Conservation (phyloP, 768 basidiomycete genomes). For the Pseudohyphozyma bogoriensis region DNA sequence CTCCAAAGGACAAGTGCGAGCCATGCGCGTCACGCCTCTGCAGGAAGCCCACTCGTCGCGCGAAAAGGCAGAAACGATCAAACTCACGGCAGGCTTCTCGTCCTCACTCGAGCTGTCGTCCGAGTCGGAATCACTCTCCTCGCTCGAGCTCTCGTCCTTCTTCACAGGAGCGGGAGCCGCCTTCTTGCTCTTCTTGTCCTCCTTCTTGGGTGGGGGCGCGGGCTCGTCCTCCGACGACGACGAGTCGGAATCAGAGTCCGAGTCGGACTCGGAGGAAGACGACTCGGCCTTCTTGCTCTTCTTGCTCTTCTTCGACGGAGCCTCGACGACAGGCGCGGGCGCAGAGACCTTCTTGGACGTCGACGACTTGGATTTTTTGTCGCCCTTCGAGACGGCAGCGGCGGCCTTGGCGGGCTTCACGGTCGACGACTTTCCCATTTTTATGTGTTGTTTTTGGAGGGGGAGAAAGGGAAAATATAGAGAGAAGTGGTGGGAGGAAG, state of each 20-base stretch:
- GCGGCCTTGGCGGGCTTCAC: slow-evolving; percentile 24
- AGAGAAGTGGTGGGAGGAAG: background rate
- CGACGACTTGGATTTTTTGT: slow-evolving; percentile 25
- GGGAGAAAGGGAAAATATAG: background rate
- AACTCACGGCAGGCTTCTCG: slow-evolving; percentile 29
- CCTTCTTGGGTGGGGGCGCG: slow-evolving; percentile 18
- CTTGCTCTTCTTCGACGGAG: slow-evolving; percentile 11
- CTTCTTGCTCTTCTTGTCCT: slow-evolving; percentile 38
- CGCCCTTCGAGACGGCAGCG: slow-evolving; percentile 1
- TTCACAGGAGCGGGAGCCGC: no score
- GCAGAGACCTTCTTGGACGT: slow-evolving; percentile 9
- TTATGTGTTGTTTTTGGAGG: background rate
- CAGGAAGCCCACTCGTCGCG: no score
- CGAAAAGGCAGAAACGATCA: slow-evolving; percentile 24
- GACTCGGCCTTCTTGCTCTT: slow-evolving; percentile 15
- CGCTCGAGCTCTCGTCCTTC: slow-evolving; percentile 27
- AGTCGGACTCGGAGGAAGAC: slow-evolving; percentile 4
- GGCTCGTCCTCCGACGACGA: slow-evolving; percentile 11
- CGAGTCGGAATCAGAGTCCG: slow-evolving; percentile 14
- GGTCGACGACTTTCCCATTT: slow-evolving; percentile 22
- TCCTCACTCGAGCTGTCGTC: slow-evolving; percentile 33
- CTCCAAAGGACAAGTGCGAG: slow-evolving; percentile 33
- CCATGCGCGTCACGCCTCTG: no score
- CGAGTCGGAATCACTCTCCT: slow-evolving; percentile 26
- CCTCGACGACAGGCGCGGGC: slow-evolving; percentile 16